Base-by-base conservation (phyloP, 1,284 basidiomycete species). In the Heterobasidion annosum region DNA sequence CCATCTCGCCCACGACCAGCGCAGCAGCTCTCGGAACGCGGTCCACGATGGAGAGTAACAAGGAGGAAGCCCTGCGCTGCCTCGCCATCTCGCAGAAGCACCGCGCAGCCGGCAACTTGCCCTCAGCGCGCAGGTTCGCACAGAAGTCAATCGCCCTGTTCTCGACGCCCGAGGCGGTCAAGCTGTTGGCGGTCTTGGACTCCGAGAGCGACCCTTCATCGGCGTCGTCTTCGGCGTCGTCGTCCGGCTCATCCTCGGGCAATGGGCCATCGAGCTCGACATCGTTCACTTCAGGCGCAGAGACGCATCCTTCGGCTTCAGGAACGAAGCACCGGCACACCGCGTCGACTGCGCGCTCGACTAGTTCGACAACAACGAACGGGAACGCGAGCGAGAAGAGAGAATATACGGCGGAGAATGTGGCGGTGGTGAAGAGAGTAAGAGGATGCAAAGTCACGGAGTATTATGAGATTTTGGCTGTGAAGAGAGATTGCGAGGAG, bases 381-480 rank as follows among this genome's bases (percentile, higher is more conserved):
- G 66, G 68, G 13, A 75, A 70, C 58, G 75, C 80, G 45, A 82
- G 16, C 53, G 81, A 84, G 70, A 91, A 92, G 74, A 76, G 91
- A 64, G 87, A 91, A 53, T 98, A 90, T 70, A 97, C 94, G 0
- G 69, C 82, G 40, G 93, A 95, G 60, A 93, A 98, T 70, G 70
- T 79, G 33, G 82, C 84, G 15, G 79, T 97, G 44, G 97, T 99
- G 55, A 91, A 91, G 67, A 78, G 93, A 50, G 88, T 99, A 55
- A 81, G 87, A 63, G 71, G 77, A 35, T 98, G 96, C 73, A 91
- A 90, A 67, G 77, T 85, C 18, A 89, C 91, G 48, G 87, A 93
- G 67, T 99, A 97, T 70, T 99, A 99, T 70, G 89, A 91, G 68
- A 98, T 99, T 59, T 71, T 99, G 60, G 77, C 81, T 1, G 68